Base-by-base conservation (phyloP, 495 filamentous ascomycete species). In the Penicillium crystallinum region DNA sequence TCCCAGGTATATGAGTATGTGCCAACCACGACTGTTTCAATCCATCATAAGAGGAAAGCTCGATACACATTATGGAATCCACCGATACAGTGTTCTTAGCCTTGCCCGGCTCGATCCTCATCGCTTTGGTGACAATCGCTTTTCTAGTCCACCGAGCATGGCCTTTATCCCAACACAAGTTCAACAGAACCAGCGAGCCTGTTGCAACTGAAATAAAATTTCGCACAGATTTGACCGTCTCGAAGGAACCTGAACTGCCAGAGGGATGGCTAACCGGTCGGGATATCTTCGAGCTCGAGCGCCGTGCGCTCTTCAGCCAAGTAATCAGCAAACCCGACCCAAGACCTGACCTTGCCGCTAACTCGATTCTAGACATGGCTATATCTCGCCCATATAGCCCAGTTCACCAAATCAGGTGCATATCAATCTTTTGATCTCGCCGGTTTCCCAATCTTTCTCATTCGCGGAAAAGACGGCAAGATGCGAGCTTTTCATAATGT, bases 401-500 rank as follows among this genome's bases (percentile, higher is more conserved):
- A 75, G 35, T 71, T 82, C 30, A 44, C 52, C 1, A 76, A 77
- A 35, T 55, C 73, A 2, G 80, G 80, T 9, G 73, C 78, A 45
- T 82, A 74, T 46, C 66, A 79, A 35, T 68, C 69, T 15, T 74
- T 72, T 54, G 65, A 73, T n/a, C 27, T 80, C 2, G 76, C 77
- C 17, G 73, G 71, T 6, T 80, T 73, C 46, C 64, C 73, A 0
- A 69, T 83, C 39, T 68, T 82, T 48, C 54, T 82, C 14, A 69
- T 74, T 19, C 57, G 66, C 11, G 76, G 75, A 12, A 78, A 78
- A 50, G 67, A 79, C 22, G 62, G 65, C 14, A 62, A 61, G 7
- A 73, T 82, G 54, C 74, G 76, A n/a, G 79, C 71, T 6, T 82
- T 84, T 55, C 77, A 83, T 60, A 83, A 83, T 53, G 76, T 82